phyloP scores from a whole-genome alignment of 306 rosid genomes.

The Albizia julibrissin region DNA sequence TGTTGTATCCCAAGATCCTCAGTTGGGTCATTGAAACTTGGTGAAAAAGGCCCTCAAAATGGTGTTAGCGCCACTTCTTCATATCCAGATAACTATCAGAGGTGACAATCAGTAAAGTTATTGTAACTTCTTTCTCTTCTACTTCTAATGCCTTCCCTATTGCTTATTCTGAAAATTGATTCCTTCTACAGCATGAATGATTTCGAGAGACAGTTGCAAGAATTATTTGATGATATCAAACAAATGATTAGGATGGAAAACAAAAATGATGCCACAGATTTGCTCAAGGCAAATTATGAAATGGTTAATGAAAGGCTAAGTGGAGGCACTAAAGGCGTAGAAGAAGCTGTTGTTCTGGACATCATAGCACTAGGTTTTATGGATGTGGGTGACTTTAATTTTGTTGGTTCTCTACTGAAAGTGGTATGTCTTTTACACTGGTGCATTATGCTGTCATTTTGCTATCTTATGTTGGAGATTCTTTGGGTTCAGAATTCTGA shows the following conservation, averaged over 20 bases:
- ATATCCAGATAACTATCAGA: slow-evolving; percentile 41
- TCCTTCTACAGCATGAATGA: slow-evolving; percentile 27
- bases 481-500: slow-evolving; percentile 4
- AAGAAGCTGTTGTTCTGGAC: slow-evolving; percentile 81
- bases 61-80: slow-evolving; percentile 43
- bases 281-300: slow-evolving; percentile 82
- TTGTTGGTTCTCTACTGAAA: slow-evolving; percentile 54
- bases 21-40: slow-evolving; percentile 44
- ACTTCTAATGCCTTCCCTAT: slow-evolving; percentile 13
- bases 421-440: slow-evolving; percentile 47
- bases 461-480: slow-evolving; percentile 5
- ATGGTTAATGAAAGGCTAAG: slow-evolving; percentile 70
- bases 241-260: slow-evolving; percentile 65
- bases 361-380: slow-evolving; percentile 73
- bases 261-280: slow-evolving; percentile 57
- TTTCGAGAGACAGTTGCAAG: slow-evolving; percentile 72
- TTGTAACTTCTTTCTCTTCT: slow-evolving; percentile 10
- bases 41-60: slow-evolving; percentile 25
- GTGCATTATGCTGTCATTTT: slow-evolving; percentile 28
- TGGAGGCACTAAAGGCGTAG: slow-evolving; percentile 68
- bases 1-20: slow-evolving; percentile 39
- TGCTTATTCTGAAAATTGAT: slow-evolving; percentile 35
- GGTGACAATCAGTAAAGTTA: slow-evolving; percentile 44
- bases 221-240: slow-evolving; percentile 77
- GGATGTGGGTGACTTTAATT: slow-evolving; percentile 74